Percentiles rank a stretch among this genome's conserved stretches.
These are phyloP conservation scores for Podospora didyma DNA, from an alignment of 495 filamentous ascomycete species.

Conservation along the genomic window DNA sequence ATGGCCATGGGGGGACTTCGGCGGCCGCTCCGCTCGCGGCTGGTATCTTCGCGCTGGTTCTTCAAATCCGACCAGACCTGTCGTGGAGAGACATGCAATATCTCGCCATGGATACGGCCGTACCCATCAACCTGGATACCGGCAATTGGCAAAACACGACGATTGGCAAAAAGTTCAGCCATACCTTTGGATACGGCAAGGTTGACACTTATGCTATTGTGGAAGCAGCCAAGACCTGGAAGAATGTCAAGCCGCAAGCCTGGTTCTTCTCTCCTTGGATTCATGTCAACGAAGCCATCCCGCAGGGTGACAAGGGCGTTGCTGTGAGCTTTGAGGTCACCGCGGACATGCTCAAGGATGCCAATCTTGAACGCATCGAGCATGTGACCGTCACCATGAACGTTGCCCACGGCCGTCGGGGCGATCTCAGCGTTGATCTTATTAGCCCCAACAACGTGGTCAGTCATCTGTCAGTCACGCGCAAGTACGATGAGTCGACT, in stretches of 20 bases:
- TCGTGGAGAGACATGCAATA: slow-evolving; percentile 96
- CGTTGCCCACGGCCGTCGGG: slow-evolving; percentile 75
- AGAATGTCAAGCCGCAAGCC: slow-evolving; percentile 91
- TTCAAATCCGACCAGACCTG: slow-evolving; percentile 80
- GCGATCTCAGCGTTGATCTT: slow-evolving; percentile 89
- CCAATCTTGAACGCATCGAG: slow-evolving; percentile 82
- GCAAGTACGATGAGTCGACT: slow-evolving; percentile 57
- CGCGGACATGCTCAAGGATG: slow-evolving; percentile 64
- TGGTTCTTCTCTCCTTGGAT: slow-evolving; percentile 95
- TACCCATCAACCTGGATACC: slow-evolving; percentile 70
- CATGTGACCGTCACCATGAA: slow-evolving; percentile 99
- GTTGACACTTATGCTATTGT: slow-evolving; percentile 84
- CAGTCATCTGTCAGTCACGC: slow-evolving; percentile 75
- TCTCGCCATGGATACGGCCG: slow-evolving; percentile 76
- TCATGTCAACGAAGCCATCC: slow-evolving; percentile 79
- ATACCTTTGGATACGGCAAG: slow-evolving; percentile 94
- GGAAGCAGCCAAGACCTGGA: slow-evolving; percentile 78
- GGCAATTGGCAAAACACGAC: slow-evolving; percentile 74
- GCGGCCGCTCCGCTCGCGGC: slow-evolving; percentile 90
- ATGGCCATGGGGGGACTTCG: slow-evolving; percentile 87
- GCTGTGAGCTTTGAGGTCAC: slow-evolving; percentile 76
- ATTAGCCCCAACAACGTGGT: slow-evolving; percentile 77
- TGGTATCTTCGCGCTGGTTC: slow-evolving; percentile 87
- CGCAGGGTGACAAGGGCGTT: slow-evolving; percentile 79
- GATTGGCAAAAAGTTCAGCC: slow-evolving; percentile 82